These are phyloP conservation scores for Vigna hirtella DNA, from an alignment of 306 rosid species.

Conservation along the genomic window DNA sequence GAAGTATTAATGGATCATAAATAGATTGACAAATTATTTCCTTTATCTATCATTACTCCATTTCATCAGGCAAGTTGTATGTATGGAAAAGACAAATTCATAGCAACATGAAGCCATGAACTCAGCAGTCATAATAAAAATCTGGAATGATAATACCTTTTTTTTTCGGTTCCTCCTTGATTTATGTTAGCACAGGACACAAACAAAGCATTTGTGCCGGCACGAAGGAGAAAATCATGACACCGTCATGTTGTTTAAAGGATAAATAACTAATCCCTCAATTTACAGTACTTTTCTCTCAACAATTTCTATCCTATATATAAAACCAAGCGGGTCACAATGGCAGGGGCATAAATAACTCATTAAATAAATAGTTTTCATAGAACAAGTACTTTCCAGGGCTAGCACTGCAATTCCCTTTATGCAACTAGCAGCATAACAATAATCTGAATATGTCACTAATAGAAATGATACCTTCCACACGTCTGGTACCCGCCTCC, in stretches of 20 bases:
- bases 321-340: conserved; percentile 24
- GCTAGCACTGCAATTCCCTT: conserved; percentile 32
- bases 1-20: not conserved
- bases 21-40: not conserved
- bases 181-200: conserved; percentile 20
- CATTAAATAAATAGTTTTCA: conserved; percentile 17
- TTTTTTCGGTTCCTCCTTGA: conserved; percentile 2
- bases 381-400: conserved; percentile 29
- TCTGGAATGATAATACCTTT: conserved; percentile 5
- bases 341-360: conserved; percentile 42
- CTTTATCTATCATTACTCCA: not conserved
- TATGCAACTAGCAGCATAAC: conserved; percentile 50
- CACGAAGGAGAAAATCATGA: conserved; percentile 37
- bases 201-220: conserved; percentile 27
- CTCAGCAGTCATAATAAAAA: not conserved
- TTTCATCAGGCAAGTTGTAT: not conserved
- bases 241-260: conserved; percentile 18
- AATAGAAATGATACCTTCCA: conserved; percentile 72
- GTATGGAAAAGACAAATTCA: not conserved
- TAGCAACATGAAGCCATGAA: too few relatives aligned
- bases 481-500: conserved; percentile 67
- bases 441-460: conserved; percentile 68
- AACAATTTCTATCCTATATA: too few relatives aligned
- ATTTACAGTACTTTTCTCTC: conserved; percentile 50
- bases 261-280: conserved; percentile 42